Conservation (phyloP, 495 filamentous ascomycete species). For the Aspergillus incahuasiensis region DNA sequence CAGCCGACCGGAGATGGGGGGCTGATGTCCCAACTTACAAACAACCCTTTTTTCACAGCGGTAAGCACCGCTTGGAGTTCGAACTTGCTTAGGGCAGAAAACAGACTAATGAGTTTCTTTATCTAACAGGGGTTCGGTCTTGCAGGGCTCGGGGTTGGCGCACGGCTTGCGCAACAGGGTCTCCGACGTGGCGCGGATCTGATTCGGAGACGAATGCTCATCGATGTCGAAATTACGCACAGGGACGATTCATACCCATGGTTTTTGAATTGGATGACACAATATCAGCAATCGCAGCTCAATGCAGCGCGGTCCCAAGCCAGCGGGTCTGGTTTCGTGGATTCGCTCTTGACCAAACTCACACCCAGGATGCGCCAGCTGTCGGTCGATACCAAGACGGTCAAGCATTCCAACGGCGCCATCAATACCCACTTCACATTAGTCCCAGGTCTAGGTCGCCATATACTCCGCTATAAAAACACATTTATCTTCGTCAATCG, state of each 20-base stretch:
- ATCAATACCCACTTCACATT: constrained; percentile 76
- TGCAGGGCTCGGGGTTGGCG: constrained; percentile 73
- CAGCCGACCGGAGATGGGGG: constrained; percentile 36
- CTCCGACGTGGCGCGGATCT: constrained; percentile 63
- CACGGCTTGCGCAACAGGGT: constrained; percentile 70
- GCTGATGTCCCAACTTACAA: constrained; percentile 51
- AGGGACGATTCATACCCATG: constrained; percentile 91
- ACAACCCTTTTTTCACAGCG: constrained; percentile 66
- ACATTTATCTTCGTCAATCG: constrained; percentile 82
- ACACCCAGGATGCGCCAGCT: constrained; percentile 63
- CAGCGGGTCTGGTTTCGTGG: constrained; percentile 41
- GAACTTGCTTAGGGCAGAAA: neutral
- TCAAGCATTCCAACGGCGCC: constrained; percentile 56
- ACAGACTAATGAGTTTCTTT: neutral
- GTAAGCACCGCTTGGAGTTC: constrained; percentile 29
- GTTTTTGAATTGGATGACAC: constrained; percentile 90
- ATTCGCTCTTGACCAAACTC: constrained; percentile 52
- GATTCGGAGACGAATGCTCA: constrained; percentile 78
- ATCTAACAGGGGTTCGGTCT: constrained; percentile 68
- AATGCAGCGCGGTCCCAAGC: constrained; percentile 33
- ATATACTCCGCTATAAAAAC: constrained; percentile 79
- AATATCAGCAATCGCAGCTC: constrained; percentile 62
- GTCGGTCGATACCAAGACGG: constrained; percentile 61
- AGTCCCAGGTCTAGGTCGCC: constrained; percentile 84
- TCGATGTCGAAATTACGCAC: constrained; percentile 90